Evolutionary conservation across 352 stramenopile genomes (phyloP).

Genomic region (Phytophthora kernoviae): DNA sequence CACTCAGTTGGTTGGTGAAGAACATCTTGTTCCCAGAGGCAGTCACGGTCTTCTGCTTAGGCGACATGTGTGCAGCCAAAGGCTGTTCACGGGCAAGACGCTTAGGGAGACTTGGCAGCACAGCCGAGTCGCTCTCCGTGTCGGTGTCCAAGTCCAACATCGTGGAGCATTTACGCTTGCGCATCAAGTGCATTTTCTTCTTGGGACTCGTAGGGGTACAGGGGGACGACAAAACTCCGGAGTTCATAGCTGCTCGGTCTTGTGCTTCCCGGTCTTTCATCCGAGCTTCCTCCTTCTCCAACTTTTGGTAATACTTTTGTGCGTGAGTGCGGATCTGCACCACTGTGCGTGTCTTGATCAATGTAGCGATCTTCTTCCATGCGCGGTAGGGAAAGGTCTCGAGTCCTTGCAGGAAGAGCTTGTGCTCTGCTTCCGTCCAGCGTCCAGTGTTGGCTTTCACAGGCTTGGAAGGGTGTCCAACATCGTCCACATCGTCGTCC

Average conservation of each 20-base stretch:
- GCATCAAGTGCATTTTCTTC: conserved; percentile 68
- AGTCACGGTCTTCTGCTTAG: conserved; percentile 66
- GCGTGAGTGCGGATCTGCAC: conserved; percentile 90
- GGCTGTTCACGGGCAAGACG: conserved; percentile 72
- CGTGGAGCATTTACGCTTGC: conserved; percentile 67
- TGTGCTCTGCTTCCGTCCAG: conserved; percentile 88
- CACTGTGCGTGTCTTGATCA: conserved; percentile 94
- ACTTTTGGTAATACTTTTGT: conserved; percentile 91
- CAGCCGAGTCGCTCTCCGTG: conserved; percentile 25
- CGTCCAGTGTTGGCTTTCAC: conserved; percentile 81
- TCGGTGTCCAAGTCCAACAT: conserved; percentile 36
- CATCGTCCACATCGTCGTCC: conserved; percentile 34
- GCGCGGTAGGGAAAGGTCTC: conserved; percentile 86
- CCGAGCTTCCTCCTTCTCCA: conserved; percentile 85
- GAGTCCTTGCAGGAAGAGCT: conserved; percentile 88
- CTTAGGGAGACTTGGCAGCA: conserved; percentile 65
- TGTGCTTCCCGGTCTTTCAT: conserved; percentile 73
- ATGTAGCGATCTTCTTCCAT: conserved; percentile 93
- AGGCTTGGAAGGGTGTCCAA: conserved; percentile 22
- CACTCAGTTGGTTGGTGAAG: conserved; percentile 37
- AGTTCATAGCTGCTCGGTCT: conserved; percentile 26
- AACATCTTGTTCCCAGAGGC: conserved; percentile 57
- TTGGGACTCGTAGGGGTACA: conserved; percentile 30
- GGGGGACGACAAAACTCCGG: conserved; percentile 1
- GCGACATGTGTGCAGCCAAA: conserved; percentile 70